Conservation (phyloP, 331 rosid species). For the Saraca asoca region DNA sequence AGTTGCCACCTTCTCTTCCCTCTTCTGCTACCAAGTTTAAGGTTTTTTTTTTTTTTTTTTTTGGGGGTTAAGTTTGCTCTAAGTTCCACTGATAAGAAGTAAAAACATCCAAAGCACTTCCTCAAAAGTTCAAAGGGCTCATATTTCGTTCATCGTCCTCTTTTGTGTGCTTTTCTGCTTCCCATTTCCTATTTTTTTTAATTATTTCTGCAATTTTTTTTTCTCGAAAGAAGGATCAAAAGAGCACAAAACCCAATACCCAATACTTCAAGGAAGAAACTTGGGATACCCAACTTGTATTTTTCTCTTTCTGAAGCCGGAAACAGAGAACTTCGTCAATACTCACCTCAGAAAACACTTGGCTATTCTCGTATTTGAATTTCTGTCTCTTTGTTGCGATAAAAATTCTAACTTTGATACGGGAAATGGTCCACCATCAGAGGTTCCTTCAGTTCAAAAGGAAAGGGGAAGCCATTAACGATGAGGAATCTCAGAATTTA, state of each 20-base stretch:
- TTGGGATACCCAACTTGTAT: neutral
- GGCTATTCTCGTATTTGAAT: neutral
- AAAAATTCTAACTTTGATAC: constrained; percentile 10
- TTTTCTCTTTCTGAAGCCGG: neutral
- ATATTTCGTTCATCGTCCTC: neutral
- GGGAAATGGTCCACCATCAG: constrained; percentile 57
- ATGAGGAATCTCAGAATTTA: constrained; percentile 59
- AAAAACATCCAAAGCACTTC: neutral
- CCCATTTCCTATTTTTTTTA: neutral
- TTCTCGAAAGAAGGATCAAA: neutral
- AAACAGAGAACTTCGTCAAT: neutral
- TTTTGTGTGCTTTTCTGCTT: neutral
- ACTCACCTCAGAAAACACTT: neutral
- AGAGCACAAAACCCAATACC: neutral
- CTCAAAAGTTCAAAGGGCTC: constrained; percentile 1
- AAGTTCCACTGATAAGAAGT: neutral
- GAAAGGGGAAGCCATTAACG: constrained; percentile 35
- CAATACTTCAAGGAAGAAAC: neutral
- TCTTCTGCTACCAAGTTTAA: too few species aligned
- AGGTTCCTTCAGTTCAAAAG: constrained; percentile 58
- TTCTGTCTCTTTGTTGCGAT: neutral
- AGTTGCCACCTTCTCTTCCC: neutral
- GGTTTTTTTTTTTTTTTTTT: too few species aligned
- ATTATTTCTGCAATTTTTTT: neutral
- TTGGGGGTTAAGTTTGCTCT: neutral